A percentile compares a stretch with the other conserved stretches of the same genome.
These are phyloP conservation scores for Setaria viridis DNA, from an alignment of 202 grass and related monocot genomes.

Conservation along the genomic window DNA sequence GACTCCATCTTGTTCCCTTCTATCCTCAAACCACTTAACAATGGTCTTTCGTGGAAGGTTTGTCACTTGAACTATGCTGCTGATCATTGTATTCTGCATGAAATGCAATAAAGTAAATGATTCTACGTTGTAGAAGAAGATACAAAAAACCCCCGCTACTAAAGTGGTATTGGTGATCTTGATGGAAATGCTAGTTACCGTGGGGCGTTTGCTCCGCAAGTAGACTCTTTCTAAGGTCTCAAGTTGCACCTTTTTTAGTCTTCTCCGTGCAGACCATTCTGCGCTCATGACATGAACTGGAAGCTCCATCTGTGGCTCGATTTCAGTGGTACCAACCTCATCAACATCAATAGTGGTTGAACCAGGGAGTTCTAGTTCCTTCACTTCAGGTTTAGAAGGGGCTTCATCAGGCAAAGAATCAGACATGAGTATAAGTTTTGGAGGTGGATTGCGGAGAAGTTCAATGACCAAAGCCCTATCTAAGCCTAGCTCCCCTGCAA, in stretches of 20 bases:
- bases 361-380: conserved; percentile 44
- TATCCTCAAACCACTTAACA: conserved; percentile 95
- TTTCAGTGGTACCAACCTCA: conserved; percentile 49
- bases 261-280: conserved; percentile 72
- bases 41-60: conserved; percentile 86
- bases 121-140: conserved; percentile 9
- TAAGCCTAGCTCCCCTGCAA: conserved; percentile 79
- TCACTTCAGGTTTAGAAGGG: conserved; percentile 57
- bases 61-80: conserved; percentile 90
- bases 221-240: conserved; percentile 91
- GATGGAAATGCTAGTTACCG: conserved; percentile 61
- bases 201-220: conserved; percentile 74
- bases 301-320: conserved; percentile 48
- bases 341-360: conserved; percentile 37
- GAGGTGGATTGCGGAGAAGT: conserved; percentile 91
- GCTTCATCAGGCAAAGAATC: conserved; percentile 85
- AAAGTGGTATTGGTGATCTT: conserved; percentile 14
- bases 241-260: conserved; percentile 81
- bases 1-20: conserved; percentile 70
- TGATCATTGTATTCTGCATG: conserved; percentile 85
- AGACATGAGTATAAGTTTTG: conserved; percentile 87
- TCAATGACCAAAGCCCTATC: conserved; percentile 85
- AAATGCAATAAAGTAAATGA: conserved; percentile 38
- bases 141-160: neutral
- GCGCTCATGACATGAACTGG: conserved; percentile 63